Conservation (phyloP, 768 basidiomycete genomes). For the Rhodotorula kratochvilovae region DNA sequence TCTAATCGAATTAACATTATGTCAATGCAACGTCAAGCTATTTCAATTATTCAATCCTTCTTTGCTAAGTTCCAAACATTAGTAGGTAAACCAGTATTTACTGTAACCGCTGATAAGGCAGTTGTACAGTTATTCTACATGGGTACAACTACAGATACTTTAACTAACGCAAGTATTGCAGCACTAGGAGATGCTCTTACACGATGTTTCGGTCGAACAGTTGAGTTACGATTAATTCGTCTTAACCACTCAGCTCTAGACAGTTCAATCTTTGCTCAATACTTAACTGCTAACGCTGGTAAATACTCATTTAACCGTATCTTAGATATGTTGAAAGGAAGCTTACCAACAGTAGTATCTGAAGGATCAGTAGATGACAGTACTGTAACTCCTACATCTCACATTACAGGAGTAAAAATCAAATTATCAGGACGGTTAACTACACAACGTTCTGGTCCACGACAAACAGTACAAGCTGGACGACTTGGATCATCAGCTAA, state of each 20-base stretch:
- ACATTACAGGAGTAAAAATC: slow-evolving; percentile 19
- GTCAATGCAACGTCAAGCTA: slow-evolving; percentile 27
- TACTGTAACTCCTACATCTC: slow-evolving; percentile 17
- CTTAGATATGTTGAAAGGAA: slow-evolving; percentile 20
- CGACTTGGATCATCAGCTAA: slow-evolving; percentile 20
- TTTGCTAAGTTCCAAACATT: slow-evolving; percentile 14
- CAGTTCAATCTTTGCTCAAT: slow-evolving; percentile 16
- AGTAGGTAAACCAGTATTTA: slow-evolving; percentile 18
- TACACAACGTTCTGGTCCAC: slow-evolving; percentile 20
- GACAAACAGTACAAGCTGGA: slow-evolving; percentile 26
- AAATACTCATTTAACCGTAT: slow-evolving; percentile 25
- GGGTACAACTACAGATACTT: neutral
- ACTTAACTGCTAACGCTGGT: slow-evolving; percentile 19
- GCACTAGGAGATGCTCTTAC: slow-evolving; percentile 18
- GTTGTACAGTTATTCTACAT: slow-evolving; percentile 20
- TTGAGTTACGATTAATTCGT: slow-evolving; percentile 21
- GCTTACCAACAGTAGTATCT: slow-evolving; percentile 15
- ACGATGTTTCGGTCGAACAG: slow-evolving; percentile 16
- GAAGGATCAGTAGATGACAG: slow-evolving; percentile 15
- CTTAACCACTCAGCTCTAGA: slow-evolving; percentile 18
- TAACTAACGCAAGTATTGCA: slow-evolving; percentile 19
- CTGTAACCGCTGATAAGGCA: slow-evolving; percentile 3
- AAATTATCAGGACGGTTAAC: slow-evolving; percentile 22
- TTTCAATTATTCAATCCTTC: slow-evolving; percentile 23
- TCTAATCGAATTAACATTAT: slow-evolving; percentile 18